phyloP scores from a whole-genome alignment of 352 stramenopile species.

The Globisporangium paddicum region DNA sequence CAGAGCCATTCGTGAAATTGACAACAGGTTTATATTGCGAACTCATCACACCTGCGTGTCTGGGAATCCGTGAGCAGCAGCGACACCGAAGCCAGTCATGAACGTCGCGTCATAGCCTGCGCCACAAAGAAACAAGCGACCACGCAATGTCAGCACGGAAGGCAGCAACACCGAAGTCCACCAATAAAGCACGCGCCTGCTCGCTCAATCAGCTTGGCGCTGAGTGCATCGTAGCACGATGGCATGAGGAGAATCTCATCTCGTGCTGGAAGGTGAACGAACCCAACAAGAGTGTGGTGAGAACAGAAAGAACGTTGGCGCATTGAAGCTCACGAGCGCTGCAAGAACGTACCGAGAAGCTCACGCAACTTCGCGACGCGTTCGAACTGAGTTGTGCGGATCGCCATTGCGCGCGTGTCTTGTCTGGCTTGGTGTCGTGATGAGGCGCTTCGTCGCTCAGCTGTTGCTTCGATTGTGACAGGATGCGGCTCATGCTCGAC shows the following conservation, averaged over 20 bases:
- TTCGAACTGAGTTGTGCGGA: constrained; percentile 34
- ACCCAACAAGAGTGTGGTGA: neutral
- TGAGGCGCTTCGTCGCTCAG: neutral
- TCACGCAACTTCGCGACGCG: constrained; percentile 43
- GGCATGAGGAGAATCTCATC: constrained; percentile 81
- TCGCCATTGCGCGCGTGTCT: neutral
- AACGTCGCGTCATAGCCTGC: constrained; percentile 88
- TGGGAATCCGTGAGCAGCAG: constrained; percentile 78
- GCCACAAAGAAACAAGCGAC: neutral
- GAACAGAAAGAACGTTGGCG: neutral
- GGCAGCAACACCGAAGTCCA: neutral
- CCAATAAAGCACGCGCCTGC: constrained; percentile 21
- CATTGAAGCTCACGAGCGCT: neutral
- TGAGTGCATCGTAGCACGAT: constrained; percentile 91
- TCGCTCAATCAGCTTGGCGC: constrained; percentile 82
- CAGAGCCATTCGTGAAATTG: neutral
- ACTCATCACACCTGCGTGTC: constrained; percentile 76
- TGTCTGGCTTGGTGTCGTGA: neutral
- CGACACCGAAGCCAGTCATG: constrained; percentile 93
- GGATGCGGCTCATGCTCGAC: neutral
- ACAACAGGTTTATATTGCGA: neutral
- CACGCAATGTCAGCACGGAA: neutral
- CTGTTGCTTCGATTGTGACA: neutral
- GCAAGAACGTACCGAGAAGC: constrained; percentile 27
- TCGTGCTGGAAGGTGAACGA: constrained; percentile 12